phyloP scores from a whole-genome alignment of 73 alveolate genomes.

The Paraurostyla sp. region DNA sequence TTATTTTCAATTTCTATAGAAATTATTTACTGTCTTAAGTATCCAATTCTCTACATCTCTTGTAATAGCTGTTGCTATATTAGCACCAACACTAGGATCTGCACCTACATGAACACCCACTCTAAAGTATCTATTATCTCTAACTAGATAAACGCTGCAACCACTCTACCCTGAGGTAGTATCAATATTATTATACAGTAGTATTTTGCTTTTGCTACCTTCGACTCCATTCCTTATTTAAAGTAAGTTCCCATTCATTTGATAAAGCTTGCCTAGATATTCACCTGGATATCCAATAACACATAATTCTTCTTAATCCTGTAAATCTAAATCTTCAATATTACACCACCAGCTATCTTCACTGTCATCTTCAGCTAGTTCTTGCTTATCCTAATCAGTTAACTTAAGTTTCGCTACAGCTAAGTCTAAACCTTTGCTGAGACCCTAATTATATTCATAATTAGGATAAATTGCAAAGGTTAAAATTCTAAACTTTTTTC shows the following conservation, averaged over 20 bases:
- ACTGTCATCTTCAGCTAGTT: neutral
- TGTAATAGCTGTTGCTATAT: slow-evolving; percentile 53
- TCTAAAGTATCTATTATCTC: slow-evolving; percentile 13
- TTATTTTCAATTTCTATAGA: no score
- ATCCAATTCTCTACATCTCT: slow-evolving; percentile 47
- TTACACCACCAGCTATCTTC: slow-evolving; percentile 7
- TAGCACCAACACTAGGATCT: slow-evolving; percentile 25
- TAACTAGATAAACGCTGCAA: slow-evolving; percentile 16
- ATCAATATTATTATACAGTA: slow-evolving; percentile 42
- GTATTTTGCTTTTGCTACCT: slow-evolving; percentile 43
- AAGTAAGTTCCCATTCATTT: slow-evolving; percentile 48
- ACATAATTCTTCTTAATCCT: neutral
- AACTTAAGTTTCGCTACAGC: neutral
- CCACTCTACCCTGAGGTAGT: slow-evolving; percentile 63
- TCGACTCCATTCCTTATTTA: neutral
- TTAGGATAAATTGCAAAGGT: neutral
- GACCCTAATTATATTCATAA: neutral
- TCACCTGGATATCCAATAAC: slow-evolving; percentile 69
- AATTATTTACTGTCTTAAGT: neutral
- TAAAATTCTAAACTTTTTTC: neutral
- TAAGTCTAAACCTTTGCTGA: neutral
- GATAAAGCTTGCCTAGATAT: slow-evolving; percentile 11
- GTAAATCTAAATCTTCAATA: slow-evolving; percentile 1
- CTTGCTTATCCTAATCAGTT: neutral
- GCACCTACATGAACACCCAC: slow-evolving; percentile 61